Conservation (phyloP, 2,329 filamentous ascomycete genomes). For the Hypoxylon sp. region DNA sequence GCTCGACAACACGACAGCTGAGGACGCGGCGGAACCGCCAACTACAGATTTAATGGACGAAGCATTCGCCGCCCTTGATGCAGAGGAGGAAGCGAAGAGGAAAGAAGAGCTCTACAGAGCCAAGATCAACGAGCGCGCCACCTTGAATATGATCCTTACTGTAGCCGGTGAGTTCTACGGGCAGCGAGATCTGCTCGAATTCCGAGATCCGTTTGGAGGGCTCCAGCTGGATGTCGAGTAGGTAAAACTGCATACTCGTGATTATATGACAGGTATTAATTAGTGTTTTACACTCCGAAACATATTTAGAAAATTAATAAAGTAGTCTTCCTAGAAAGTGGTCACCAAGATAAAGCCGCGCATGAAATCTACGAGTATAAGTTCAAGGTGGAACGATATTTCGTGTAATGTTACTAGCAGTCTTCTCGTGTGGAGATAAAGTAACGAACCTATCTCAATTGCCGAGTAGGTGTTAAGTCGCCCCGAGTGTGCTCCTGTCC, state of each 20-base stretch:
- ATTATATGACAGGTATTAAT: slow-evolving; percentile 12
- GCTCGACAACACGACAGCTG: slow-evolving; percentile 56
- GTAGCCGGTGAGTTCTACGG: slow-evolving; percentile 91
- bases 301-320: background rate
- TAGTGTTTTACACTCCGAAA: background rate
- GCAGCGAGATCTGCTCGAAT: slow-evolving; percentile 86
- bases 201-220: slow-evolving; percentile 73
- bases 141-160: slow-evolving; percentile 92
- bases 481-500: slow-evolving; percentile 12
- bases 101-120: slow-evolving; percentile 52
- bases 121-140: slow-evolving; percentile 73
- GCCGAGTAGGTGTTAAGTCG: background rate
- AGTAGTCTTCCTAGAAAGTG: background rate
- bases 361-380: background rate
- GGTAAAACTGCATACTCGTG: slow-evolving; percentile 41
- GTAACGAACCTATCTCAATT: slow-evolving; percentile 1
- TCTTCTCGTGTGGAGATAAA: slow-evolving; percentile 1
- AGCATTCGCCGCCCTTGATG: slow-evolving; percentile 30
- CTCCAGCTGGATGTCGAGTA: slow-evolving; percentile 46
- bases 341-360: background rate
- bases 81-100: slow-evolving; percentile 49
- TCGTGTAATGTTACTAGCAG: slow-evolving; percentile 12
- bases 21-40: slow-evolving; percentile 8
- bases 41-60: slow-evolving; percentile 26
- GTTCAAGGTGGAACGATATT: slow-evolving; percentile 6